Evolutionary conservation across 2,329 filamentous ascomycete genomes (phyloP).

Genomic region (Fusarium albosuccineum): DNA sequence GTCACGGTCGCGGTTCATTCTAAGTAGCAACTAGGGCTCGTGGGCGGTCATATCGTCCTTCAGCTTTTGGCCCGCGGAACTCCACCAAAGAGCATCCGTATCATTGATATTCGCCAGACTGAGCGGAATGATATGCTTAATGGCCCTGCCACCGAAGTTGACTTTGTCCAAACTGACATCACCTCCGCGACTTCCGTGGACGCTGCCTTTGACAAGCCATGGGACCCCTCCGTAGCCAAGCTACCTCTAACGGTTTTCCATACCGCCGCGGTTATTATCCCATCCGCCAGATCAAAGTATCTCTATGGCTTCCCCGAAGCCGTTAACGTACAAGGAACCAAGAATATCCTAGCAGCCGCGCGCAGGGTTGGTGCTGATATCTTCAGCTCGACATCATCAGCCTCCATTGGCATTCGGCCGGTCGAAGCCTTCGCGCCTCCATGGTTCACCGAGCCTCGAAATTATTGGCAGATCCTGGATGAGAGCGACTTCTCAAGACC

Average conservation of each 20-base stretch:
- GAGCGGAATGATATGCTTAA: constrained; percentile 16
- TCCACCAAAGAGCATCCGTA: constrained; percentile 1
- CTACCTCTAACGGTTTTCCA: constrained; percentile 22
- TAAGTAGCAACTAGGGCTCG: neutral
- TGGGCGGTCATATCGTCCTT: constrained; percentile 24
- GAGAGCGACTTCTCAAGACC: neutral
- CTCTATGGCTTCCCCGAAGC: constrained; percentile 9
- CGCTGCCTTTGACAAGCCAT: neutral
- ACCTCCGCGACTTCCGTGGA: neutral
- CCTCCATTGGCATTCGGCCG: constrained; percentile 6
- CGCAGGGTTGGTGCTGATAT: constrained; percentile 5
- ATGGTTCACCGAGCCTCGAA: neutral
- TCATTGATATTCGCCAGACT: constrained; percentile 11
- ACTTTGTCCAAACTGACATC: constrained; percentile 14
- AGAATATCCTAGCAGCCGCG: constrained; percentile 12
- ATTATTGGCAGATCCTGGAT: constrained; percentile 14
- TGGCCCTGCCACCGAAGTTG: neutral
- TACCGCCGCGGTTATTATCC: constrained; percentile 10
- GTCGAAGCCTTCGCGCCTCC: constrained; percentile 9
- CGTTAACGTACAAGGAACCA: constrained; percentile 18
- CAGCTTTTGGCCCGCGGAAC: constrained; percentile 16
- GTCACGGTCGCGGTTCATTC: neutral
- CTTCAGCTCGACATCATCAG: constrained; percentile 16
- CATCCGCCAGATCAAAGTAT: constrained; percentile 9
- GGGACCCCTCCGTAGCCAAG: neutral